Base-by-base conservation (phyloP, 371 early-diverging fungal genomes). In the Capniomyces stellatus region DNA sequence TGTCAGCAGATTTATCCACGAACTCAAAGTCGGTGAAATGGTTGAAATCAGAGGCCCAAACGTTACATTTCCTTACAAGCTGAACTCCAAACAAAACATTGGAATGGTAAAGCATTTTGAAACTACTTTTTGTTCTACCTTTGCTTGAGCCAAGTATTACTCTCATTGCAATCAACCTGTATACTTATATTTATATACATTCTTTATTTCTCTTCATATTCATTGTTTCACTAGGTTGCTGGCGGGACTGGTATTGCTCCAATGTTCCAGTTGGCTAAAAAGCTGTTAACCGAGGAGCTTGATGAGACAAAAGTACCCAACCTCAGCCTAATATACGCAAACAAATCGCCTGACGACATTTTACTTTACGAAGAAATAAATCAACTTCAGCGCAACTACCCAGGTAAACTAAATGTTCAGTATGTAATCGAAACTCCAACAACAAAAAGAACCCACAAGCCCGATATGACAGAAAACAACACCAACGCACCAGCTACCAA, bases 221-320 rank as follows among this genome's bases (percentile, higher is more conserved):
- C n/a, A n/a, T n/a, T n/a, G n/a, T n/a, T n/a, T n/a, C n/a, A n/a
- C n/a, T 23, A 25, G 29, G 69, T 82, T 57, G 81, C 78, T 25
- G 93, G 95, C 56, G 97, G 98, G 19, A 83, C 96, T 21, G 94
- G 94, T 53, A 80, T 92, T 53, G 87, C 94, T 0, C 94, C 94
- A 43, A 90, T 90, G 89, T 60, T 71, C 39, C 89, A 91, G 74
- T 51, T 86, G n/a, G 72, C 83, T 23, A 72, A 75, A 52, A 67
- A 71, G 28, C 67, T 84, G 22, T 70, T 88, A 46, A 56, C 62
- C 29, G 73, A 83, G 58, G 76, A 83, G 1, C 59, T 64, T 1
- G 83, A 88, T 64, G 59, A 63, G 39, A n/a, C n/a, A n/a, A n/a
- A n/a, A n/a, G 76, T 70, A 55, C 88, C 91, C 51, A 78, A 77